Percentiles rank a stretch among this genome's conserved stretches.
Evolutionary conservation across 169 alveolate species (phyloP).

Genomic region (Cryptosporidium parvum): DNA sequence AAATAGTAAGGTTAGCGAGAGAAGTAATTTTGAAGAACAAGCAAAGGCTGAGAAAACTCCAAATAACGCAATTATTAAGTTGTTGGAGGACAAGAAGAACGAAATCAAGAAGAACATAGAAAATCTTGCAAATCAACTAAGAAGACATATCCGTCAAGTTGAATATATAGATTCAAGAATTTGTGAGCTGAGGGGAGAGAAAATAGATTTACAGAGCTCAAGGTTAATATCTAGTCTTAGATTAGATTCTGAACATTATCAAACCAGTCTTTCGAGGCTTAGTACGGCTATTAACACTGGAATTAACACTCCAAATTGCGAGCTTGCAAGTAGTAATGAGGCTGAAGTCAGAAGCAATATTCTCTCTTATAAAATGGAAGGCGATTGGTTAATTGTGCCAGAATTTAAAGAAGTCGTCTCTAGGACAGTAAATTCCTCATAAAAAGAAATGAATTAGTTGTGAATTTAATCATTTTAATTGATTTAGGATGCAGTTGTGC

Average conservation of each 20-base stretch:
- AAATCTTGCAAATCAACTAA: conserved; percentile 16
- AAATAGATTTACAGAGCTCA: background rate
- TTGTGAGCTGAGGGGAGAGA: conserved; percentile 23
- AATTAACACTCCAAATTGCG: conserved; percentile 46
- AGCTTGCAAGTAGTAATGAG: conserved; percentile 37
- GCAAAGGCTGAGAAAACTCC: background rate
- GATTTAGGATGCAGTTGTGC: background rate
- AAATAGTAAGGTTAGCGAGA: background rate
- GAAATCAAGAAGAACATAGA: conserved; percentile 31
- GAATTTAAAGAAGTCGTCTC: conserved; percentile 25
- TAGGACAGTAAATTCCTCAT: background rate
- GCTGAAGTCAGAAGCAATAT: background rate
- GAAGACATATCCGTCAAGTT: conserved; percentile 47
- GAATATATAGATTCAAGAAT: conserved; percentile 60
- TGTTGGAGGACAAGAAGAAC: conserved; percentile 28
- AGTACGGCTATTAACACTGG: conserved; percentile 31
- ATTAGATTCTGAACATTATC: conserved; percentile 3
- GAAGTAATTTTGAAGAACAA: background rate
- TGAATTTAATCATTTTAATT: background rate
- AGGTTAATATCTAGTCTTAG: background rate
- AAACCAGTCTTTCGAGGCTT: background rate
- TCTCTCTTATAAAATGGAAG: background rate
- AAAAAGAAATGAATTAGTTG: too few relatives aligned
- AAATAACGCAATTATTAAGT: conserved; percentile 6
- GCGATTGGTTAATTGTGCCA: conserved; percentile 34